Percentiles rank a stretch among this genome's conserved stretches.
Conservation (phyloP, 192 early-diverging fungal genomes). For the Backusella morwellensis region DNA sequence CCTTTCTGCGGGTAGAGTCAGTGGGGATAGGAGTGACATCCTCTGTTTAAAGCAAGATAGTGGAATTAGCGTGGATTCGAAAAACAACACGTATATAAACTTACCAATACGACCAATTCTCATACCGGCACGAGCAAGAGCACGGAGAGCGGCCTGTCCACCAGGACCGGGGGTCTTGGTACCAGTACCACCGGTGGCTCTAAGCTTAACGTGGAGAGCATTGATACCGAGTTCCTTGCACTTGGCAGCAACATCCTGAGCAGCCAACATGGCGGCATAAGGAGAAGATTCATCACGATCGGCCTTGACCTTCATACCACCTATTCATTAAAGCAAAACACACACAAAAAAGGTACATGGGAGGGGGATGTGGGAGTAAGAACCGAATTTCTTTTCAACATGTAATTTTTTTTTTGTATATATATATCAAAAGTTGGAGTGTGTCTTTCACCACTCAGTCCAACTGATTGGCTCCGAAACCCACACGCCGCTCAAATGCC, state of each 20-base stretch:
- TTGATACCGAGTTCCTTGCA: conserved; percentile 99
- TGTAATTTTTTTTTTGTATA: neutral
- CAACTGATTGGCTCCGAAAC: conserved; percentile 9
- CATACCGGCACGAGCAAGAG: conserved; percentile 97
- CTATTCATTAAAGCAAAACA: conserved; percentile 43
- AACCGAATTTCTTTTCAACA: neutral
- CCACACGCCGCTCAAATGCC: conserved; percentile 27
- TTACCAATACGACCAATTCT: conserved; percentile 97
- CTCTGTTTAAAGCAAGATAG: conserved; percentile 52
- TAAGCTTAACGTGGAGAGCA: conserved; percentile 99
- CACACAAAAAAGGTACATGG: conserved; percentile 30
- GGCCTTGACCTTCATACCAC: conserved; percentile 99
- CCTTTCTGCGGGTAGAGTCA: conserved; percentile 97
- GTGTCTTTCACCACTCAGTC: conserved; percentile 26
- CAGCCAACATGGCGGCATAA: conserved; percentile 99
- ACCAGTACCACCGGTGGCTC: conserved; percentile 98
- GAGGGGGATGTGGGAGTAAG: conserved; percentile 29
- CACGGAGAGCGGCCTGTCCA: conserved; percentile 97
- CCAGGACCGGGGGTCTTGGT: conserved; percentile 97
- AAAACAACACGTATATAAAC: conserved; percentile 19
- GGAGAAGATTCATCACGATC: conserved; percentile 99
- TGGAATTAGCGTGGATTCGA: conserved; percentile 15
- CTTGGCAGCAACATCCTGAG: conserved; percentile 96
- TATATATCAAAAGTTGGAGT: conserved; percentile 15
- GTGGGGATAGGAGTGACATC: conserved; percentile 98